Conservation (phyloP, 768 basidiomycete genomes). For the Strobilomyces dryophilus region DNA sequence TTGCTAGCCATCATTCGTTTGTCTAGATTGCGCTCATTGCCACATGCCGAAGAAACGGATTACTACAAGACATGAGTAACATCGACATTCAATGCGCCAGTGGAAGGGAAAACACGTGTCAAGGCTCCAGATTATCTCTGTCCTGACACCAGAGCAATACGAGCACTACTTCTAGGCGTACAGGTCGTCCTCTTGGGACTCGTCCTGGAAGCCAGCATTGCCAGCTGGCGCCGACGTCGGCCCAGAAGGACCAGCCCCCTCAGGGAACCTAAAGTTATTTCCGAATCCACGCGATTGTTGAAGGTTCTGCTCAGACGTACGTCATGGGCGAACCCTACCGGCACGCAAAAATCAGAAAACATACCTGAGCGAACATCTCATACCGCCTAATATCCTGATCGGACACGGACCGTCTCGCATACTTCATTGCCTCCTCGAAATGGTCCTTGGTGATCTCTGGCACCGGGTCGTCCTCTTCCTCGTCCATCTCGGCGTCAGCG, state of each 20-base stretch:
- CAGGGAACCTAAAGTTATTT: constrained; percentile 98
- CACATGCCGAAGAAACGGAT: neutral
- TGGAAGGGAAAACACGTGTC: neutral
- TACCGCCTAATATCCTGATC: constrained; percentile 96
- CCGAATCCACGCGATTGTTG: constrained; percentile 93
- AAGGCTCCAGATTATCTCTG: neutral
- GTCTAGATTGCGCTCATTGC: constrained; percentile 12
- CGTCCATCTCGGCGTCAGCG: constrained; percentile 69
- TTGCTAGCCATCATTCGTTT: neutral
- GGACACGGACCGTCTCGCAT: constrained; percentile 92
- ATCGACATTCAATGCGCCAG: neutral
- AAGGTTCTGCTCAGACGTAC: constrained; percentile 55
- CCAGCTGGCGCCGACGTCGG: constrained; percentile 44
- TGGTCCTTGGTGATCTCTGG: constrained; percentile 86
- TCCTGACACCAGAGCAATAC: neutral
- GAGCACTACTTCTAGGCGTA: constrained; percentile 54
- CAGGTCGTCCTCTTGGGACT: constrained; percentile 85
- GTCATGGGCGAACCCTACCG: neutral
- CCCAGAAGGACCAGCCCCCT: constrained; percentile 42
- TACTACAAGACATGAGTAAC: neutral
- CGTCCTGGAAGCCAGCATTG: constrained; percentile 81
- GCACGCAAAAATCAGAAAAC: constrained; percentile 14
- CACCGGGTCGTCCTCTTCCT: constrained; percentile 81
- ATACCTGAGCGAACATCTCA: constrained; percentile 94
- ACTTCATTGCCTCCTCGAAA: constrained; percentile 99